Conservation (phyloP, 495 filamentous ascomycete species). For the Trypethelium eluteriae region DNA sequence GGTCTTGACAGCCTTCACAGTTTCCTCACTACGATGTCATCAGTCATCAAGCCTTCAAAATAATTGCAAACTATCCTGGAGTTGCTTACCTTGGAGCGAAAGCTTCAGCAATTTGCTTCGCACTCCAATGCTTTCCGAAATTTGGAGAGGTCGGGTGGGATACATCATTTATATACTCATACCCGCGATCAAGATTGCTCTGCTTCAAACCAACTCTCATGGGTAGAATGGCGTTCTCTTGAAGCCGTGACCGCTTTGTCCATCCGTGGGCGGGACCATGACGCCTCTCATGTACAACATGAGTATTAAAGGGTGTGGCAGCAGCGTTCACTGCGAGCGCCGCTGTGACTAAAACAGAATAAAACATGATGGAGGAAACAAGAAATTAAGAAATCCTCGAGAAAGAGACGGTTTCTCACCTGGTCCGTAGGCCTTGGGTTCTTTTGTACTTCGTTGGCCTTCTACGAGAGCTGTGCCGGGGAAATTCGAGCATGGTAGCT, state of each 20-base stretch:
- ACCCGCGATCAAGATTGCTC: constrained; percentile 21
- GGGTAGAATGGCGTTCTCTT: constrained; percentile 14
- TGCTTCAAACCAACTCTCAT: constrained; percentile 23
- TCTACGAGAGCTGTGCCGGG: background rate
- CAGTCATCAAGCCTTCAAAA: background rate
- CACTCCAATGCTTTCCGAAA: constrained; percentile 27
- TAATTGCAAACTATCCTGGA: background rate
- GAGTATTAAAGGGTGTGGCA: constrained; percentile 16
- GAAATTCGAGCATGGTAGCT: constrained; percentile 6
- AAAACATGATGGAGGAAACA: background rate
- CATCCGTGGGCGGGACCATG: background rate
- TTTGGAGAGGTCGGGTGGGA: constrained; percentile 24
- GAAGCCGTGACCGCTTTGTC: constrained; percentile 11
- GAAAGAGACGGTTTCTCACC: background rate
- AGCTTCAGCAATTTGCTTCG: constrained; percentile 23
- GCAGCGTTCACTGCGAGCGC: background rate
- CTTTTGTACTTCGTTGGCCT: background rate
- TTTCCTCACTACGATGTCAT: background rate
- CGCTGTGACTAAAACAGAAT: constrained; percentile 11
- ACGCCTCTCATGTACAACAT: constrained; percentile 17
- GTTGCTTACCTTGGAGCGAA: constrained; percentile 13
- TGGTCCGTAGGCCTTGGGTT: background rate
- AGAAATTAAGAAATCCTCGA: constrained; percentile 7
- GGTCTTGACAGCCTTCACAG: constrained; percentile 11
- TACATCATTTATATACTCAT: constrained; percentile 17